phyloP scores from a whole-genome alignment of 2,329 filamentous ascomycete species.

The Byssoonygena ceratinophila region DNA sequence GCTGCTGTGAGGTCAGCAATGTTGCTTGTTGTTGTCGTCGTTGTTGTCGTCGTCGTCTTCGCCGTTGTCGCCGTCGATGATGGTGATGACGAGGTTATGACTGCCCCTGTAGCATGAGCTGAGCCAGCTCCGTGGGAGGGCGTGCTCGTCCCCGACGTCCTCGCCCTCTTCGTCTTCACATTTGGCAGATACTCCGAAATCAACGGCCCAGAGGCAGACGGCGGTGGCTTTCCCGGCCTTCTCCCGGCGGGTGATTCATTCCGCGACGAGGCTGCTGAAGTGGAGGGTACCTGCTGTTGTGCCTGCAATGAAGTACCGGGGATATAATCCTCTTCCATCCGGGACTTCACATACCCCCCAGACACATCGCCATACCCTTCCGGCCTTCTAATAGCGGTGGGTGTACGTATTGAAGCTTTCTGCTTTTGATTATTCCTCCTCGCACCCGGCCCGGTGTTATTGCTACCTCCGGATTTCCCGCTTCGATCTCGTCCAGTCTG shows the following conservation, averaged over 20 bases:
- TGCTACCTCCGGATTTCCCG: constrained; percentile 23
- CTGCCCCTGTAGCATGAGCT: constrained; percentile 14
- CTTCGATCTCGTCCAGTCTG: constrained; percentile 19
- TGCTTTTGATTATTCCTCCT: constrained; percentile 37
- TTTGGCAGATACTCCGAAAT: constrained; percentile 64
- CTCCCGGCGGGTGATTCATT: constrained; percentile 30
- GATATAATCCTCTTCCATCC: constrained; percentile 58
- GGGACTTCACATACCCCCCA: constrained; percentile 67
- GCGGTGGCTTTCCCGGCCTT: constrained; percentile 36
- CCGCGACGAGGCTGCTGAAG: constrained; percentile 39
- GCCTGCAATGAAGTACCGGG: constrained; percentile 41
- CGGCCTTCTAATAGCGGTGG: constrained; percentile 52
- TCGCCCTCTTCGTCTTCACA: constrained; percentile 48
- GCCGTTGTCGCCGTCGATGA: constrained; percentile 31
- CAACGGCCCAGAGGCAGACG: constrained; percentile 63
- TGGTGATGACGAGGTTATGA: constrained; percentile 21
- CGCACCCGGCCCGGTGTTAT: background rate
- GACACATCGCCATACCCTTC: constrained; percentile 53
- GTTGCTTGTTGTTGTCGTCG: constrained; percentile 37
- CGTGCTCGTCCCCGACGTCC: constrained; percentile 38
- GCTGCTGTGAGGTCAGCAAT: constrained; percentile 56
- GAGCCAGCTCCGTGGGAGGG: background rate
- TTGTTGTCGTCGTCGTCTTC: constrained; percentile 20
- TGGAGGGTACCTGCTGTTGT: background rate
- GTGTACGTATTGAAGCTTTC: constrained; percentile 50